phyloP scores from a whole-genome alignment of 1,284 basidiomycete species.

The Fomitopsis palustris region DNA sequence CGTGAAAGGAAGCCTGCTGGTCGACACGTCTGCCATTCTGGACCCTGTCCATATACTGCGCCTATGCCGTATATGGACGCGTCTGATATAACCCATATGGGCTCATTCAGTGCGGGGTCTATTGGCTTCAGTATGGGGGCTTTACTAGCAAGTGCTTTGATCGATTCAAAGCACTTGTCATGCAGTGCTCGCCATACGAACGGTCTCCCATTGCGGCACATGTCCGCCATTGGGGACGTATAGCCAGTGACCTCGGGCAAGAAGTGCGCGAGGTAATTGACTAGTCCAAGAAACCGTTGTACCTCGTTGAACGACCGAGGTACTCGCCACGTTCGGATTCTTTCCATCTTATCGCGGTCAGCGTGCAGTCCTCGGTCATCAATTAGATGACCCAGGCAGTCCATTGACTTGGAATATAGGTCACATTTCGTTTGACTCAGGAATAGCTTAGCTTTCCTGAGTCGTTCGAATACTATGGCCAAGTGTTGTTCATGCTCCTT shows the following conservation, averaged over 20 bases:
- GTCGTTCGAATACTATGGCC: constrained; percentile 20
- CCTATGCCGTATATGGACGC: constrained; percentile 33
- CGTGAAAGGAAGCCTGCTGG: too few relatives aligned
- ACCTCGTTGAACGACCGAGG: constrained; percentile 33
- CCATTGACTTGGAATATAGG: constrained; percentile 18
- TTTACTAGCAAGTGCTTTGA: constrained; percentile 30
- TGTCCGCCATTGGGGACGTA: constrained; percentile 19
- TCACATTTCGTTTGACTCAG: constrained; percentile 16
- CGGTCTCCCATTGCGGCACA: constrained; percentile 9
- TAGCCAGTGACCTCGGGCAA: constrained; percentile 34
- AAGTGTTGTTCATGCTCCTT: constrained; percentile 29
- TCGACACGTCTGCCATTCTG: too few relatives aligned
- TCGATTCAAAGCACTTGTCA: constrained; percentile 30
- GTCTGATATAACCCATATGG: constrained; percentile 42
- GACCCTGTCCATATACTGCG: too few relatives aligned
- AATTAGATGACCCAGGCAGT: constrained; percentile 29
- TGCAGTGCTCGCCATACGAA: constrained; percentile 29
- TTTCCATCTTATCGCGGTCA: constrained; percentile 22
- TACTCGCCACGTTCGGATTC: constrained; percentile 17
- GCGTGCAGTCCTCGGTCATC: constrained; percentile 27
- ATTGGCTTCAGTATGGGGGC: constrained; percentile 32
- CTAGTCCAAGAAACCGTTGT: constrained; percentile 35
- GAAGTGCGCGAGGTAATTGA: constrained; percentile 34
- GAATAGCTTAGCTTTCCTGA: too few relatives aligned
- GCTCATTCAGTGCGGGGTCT: constrained; percentile 23